A percentile compares a stretch with the other conserved stretches of the same genome.
These are phyloP conservation scores for Globisporangium iwayamae DNA, from an alignment of 352 stramenopile genomes.

Conservation along the genomic window DNA sequence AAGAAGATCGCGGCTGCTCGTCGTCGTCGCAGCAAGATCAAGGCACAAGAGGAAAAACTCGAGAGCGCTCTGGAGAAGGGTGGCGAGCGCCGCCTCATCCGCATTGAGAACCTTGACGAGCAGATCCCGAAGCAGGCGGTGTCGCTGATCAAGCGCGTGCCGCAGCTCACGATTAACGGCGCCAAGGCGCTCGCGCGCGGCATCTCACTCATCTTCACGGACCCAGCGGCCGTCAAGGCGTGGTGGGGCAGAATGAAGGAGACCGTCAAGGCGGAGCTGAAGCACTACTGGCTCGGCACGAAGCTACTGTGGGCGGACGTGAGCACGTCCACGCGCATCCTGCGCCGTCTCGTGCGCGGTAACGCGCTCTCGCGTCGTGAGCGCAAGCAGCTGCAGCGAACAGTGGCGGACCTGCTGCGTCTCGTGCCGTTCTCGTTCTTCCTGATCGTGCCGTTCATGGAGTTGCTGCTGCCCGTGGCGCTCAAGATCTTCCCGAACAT, in stretches of 20 bases:
- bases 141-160: conserved; percentile 64
- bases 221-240: conserved; percentile 57
- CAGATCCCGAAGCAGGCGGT: conserved; percentile 70
- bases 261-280: conserved; percentile 85
- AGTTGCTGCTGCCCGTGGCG: conserved; percentile 96
- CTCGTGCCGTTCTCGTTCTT: conserved; percentile 98
- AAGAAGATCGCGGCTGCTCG: conserved; percentile 75
- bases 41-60: conserved; percentile 73
- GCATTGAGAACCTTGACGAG: conserved; percentile 74
- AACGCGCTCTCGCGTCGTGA: conserved; percentile 94
- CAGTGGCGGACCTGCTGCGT: conserved; percentile 95
- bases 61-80: conserved; percentile 76
- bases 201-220: conserved; percentile 55
- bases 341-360: conserved; percentile 90
- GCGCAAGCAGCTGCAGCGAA: conserved; percentile 96
- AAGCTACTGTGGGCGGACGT: conserved; percentile 97
- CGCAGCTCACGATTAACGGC: conserved; percentile 52
- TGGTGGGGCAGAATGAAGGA: conserved; percentile 73
- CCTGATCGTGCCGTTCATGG: conserved; percentile 98
- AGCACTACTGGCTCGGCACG: conserved; percentile 97
- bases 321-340: conserved; percentile 91
- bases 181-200: conserved; percentile 54
- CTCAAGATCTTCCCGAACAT: conserved; percentile 99
- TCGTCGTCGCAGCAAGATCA: conserved; percentile 75
- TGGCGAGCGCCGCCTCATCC: conserved; percentile 73